A percentile compares a stretch with the other conserved stretches of the same genome.
Evolutionary conservation across 2,329 filamentous ascomycete species (phyloP).

Genomic region (Monilinia aucupariae): DNA sequence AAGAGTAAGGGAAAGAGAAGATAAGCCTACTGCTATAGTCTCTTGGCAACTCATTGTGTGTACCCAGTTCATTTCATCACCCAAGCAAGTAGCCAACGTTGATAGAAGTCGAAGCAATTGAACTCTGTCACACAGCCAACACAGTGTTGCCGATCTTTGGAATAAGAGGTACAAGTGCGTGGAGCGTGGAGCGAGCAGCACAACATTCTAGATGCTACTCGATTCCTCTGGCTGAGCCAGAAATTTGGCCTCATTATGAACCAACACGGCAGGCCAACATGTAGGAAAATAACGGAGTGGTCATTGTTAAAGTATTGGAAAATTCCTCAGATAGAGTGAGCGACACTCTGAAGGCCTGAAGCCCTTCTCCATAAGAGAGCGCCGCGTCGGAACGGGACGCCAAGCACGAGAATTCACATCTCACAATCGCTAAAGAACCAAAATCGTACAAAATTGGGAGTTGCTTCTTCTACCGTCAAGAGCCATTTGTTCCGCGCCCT

Average conservation of each 20-base stretch:
- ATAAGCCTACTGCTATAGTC: background rate
- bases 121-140: background rate
- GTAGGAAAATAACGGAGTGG: too few relatives aligned
- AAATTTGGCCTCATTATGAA: background rate
- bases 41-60: background rate
- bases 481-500: background rate
- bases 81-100: background rate
- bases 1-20: background rate
- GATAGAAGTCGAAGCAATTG: background rate
- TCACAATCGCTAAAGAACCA: background rate
- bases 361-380: background rate
- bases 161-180: background rate
- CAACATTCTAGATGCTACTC: background rate
- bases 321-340: background rate
- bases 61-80: background rate
- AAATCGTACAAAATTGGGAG: background rate
- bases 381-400: background rate
- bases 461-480: background rate
- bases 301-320: background rate
- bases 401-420: background rate
- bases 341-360: background rate
- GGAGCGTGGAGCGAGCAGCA: too few relatives aligned
- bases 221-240: background rate
- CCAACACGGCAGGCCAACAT: background rate
- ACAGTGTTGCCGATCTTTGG: background rate